Base-by-base conservation (phyloP, 768 basidiomycete species). In the Trametes villosa region DNA sequence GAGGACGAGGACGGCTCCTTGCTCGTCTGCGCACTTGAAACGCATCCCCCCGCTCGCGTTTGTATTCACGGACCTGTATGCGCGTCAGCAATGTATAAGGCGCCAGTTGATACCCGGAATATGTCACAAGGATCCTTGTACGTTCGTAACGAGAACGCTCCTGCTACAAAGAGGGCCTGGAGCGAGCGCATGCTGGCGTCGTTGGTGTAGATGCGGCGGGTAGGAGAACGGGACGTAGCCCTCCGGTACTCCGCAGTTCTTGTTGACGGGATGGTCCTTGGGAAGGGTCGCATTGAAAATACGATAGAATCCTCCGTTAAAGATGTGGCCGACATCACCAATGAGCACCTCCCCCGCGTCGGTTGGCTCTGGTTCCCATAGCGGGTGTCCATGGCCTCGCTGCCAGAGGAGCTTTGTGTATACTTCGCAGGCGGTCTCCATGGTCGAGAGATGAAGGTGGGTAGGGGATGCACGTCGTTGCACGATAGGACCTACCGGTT, bases 261-360 rank as follows among this genome's bases (percentile, higher is more conserved):
- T 45, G 46, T 65, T 63, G 22, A 47, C 22, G 22, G 38, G 42
- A 31, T 65, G 48, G 18, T 63, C 51, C 1, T 54, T 26, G 18
- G 56, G 20, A 7, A 51, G 34, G 9, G 51, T 60, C 9, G 64
- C 53, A 36, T 68, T 68, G 67, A 68, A 68, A 6, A 68, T 41
- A 5, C 67, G 67, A 26, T 53, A 42, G 59, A 68, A 68, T 2
- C 53, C 54, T 24, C 64, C 67, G 20, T 63, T 30, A n/a, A 36
- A 18, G 3, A 68, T 44, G 40, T 47, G 62, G 15, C 67, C 67
- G 3, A 68, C 67, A 36, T 68, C 67, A 3, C 67, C 67, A 27
- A 68, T 55, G 17, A 58, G 53, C 5, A 67, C 56, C 48, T 64
- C 62, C 11, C 61, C 51, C 17, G 49, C 13, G 5, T 58, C 30